These are phyloP conservation scores for Schoenoplectus tabernaemontani DNA, from an alignment of 202 grass and related monocot genomes.

Conservation along the genomic window DNA sequence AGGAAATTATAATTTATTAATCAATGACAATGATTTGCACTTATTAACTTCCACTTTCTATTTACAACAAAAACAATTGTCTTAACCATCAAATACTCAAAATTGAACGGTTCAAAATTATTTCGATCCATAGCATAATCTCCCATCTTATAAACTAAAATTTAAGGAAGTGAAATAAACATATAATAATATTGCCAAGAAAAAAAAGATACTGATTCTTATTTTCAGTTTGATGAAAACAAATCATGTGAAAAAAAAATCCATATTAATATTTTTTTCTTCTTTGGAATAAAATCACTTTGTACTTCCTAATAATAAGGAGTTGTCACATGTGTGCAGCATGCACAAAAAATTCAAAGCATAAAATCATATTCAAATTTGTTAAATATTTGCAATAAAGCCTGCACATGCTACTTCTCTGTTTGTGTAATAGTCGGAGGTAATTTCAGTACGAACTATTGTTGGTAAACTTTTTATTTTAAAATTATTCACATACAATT, in stretches of 20 bases:
- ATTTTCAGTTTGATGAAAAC: background rate
- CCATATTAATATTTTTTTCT: background rate
- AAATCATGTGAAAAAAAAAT: background rate
- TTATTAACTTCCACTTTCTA: no score
- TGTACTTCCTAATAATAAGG: background rate
- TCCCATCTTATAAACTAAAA: no score
- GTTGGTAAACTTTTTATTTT: no score
- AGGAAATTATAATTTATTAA: background rate
- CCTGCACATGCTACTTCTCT: background rate
- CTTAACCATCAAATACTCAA: no score
- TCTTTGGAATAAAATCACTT: background rate
- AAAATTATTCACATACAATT: no score
- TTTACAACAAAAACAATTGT: no score
- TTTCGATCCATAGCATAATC: no score
- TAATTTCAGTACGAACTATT: no score
- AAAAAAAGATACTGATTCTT: background rate
- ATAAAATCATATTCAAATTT: background rate
- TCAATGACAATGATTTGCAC: no score
- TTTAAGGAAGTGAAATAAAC: background rate
- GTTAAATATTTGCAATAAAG: background rate
- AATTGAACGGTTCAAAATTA: no score
- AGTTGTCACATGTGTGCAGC: background rate
- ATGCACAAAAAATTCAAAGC: background rate
- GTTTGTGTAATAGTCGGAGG: no score
- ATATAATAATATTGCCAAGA: background rate